Conservation (phyloP, 345 rosid genomes). For the Fremontodendron californicum region DNA sequence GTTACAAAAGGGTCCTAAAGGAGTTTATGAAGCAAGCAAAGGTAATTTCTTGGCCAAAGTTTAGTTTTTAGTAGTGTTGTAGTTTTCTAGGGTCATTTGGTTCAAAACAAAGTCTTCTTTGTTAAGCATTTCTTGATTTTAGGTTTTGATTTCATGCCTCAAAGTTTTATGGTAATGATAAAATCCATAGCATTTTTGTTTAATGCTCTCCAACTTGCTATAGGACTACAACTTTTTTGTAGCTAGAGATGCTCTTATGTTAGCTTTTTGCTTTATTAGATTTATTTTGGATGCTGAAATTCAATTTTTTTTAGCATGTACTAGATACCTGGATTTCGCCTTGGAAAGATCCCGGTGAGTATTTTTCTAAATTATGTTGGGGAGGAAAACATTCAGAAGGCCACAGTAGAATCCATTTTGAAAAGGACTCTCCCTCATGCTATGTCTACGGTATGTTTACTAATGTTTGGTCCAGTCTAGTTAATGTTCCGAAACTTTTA, state of each 20-base stretch:
- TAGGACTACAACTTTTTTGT: not conserved
- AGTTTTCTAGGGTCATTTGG: not conserved
- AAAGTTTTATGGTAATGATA: too few species aligned
- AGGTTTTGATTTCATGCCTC: not conserved
- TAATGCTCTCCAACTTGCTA: not conserved
- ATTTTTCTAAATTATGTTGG: conserved; percentile 69
- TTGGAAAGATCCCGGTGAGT: conserved; percentile 77
- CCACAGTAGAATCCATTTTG: conserved; percentile 80
- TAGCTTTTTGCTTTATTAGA: not conserved
- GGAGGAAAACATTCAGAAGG: conserved; percentile 60
- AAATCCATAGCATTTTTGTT: not conserved
- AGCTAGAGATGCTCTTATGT: conserved; percentile 6
- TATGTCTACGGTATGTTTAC: conserved; percentile 59
- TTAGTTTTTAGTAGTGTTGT: not conserved
- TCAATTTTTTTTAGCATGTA: not conserved
- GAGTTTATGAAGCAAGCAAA: conserved; percentile 73
- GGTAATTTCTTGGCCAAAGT: conserved; percentile 32
- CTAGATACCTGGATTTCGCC: conserved; percentile 90
- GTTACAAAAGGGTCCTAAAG: conserved; percentile 60
- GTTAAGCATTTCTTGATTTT: not conserved
- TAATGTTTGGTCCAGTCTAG: not conserved
- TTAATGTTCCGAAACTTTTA: not conserved
- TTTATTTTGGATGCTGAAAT: not conserved
- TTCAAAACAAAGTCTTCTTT: not conserved
- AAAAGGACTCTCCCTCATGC: conserved; percentile 97